Evolutionary conservation across 2,329 filamentous ascomycete species (phyloP), one percentile per base, ranked within the genome.

Genomic region (Fusarium ambrosium): DNA sequence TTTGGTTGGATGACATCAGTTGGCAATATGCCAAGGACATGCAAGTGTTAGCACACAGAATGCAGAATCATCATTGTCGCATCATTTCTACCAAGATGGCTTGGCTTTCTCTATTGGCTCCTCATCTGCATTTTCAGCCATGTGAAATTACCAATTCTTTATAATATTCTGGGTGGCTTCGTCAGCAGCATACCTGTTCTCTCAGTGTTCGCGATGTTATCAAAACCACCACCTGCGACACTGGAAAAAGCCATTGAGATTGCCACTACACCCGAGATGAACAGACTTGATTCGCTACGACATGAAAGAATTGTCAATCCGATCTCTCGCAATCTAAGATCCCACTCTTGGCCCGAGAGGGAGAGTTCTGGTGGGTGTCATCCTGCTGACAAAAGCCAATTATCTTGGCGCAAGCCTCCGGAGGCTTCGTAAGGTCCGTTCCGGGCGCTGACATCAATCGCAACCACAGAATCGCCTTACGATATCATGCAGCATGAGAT

Each of bases 351-450:
- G 22, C 6, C 22, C 22, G 32, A 59, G 8, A 14, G 10, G 56
- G 22, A 27, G 34, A 34, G 53, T 34, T 24, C 4, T 27, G 36
- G 36, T 27, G 34, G 18, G 34, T 5, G 36, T 24, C 36, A 27
- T n/a, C 14, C n/a, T 59, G 56, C 56, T 59, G 56, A 59, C 56
- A 39, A 59, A 59, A 37, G 22, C 36, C 4, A 14, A 16, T 61
- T 39, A 5, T 24, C 16, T 29, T 20, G 22, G 58, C 34, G 37
- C 34, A 61, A 55, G 20, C 56, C 67, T 20, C 36, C 56, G 67
- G 67, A 69, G 39, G 56, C 22, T 56, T 58, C 45, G 56, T 48
- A 69, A 55, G 62, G 62, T 66, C 67, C 67, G 67, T 29, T 55
- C 64, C 43, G 56, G 41, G 18, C 10, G 14, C 34, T 59, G 34